Evolutionary conservation across 129 eudicot genomes (phyloP), one percentile per base, ranked within the genome.

Genomic region (Daucus carota): DNA sequence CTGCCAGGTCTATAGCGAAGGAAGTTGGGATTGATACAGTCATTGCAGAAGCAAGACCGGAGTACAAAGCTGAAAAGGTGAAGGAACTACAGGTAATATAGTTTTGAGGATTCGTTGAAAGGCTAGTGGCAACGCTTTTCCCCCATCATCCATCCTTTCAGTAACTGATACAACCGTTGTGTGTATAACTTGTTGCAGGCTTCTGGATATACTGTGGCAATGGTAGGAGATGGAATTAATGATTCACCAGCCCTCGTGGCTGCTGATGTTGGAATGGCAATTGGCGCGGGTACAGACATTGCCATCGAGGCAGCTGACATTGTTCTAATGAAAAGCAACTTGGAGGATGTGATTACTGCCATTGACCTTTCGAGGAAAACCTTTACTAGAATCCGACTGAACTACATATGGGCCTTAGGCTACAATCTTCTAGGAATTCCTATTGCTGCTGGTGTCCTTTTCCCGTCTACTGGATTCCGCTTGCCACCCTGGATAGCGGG

Each of bases 401-500:
- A 94, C 81, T 94, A 91, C 79, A 57, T 94, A 10, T 94, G 97
- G 97, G 99, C 97, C 75, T 79, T 91, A 70, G 97, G 92, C 34
- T 94, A 94, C 80, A 94, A 94, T 80, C 73, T 84, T 46, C 84
- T 91, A 0, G 90, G 92, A 41, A 94, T 94, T 47, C 99, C 99
- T n/a, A 80, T 94, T 32, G 99, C 99, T 65, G 99, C 96, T 18
- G 99, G 97, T 0, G 86, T 71, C n/a, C 80, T 91, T 71, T 94
- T 84, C 80, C 99, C 97, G 5, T 87, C 81, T 20, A 87, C 92
- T 2, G 74, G 96, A 59, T 89, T 91, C 75, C 97, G 97, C n/a
- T 79, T 94, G 77, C 99, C 99, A 8, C 99, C 99, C 26, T 94
- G 99, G 99, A 66, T 94, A 15, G 97, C 99, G 6, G 99, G 99